Evolutionary conservation across 306 rosid genomes (phyloP), one percentile per base, ranked within the genome.

Genomic region (Lathyrus aphaca): DNA sequence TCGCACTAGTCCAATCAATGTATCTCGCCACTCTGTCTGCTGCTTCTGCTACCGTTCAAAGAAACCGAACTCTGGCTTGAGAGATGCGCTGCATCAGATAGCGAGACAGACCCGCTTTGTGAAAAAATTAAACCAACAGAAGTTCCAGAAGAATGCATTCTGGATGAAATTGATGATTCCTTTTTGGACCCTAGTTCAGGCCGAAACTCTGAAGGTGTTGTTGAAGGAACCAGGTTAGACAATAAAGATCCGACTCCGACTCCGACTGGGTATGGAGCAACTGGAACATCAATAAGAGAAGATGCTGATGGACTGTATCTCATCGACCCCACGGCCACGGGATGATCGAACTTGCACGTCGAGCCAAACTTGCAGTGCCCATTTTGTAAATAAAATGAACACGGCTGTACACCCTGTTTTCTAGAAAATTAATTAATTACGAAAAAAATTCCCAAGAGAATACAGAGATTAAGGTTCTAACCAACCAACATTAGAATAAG

Each of bases 311-410:
- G 86, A 74, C 79, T 90, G 81, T 71, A 85, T 65, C 87, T 83
- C 82, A 89, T 60, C 10, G 83, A 35, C 66, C 87, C 96, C 69
- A 82, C n/a, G 58, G 97, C 96, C 69, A 83, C 16, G 55, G 97
- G 96, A 85, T 91, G 97, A 77, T 91, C 96, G 42, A 87, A 91
- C 79, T 91, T 91, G 83, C 97, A 91, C 1, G 88, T 75, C 5
- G 93, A 74, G 71, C 97, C 96, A 54, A 91, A 89, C 69, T 89
- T 91, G 91, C 97, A 91, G 64, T 82, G 82, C 64, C 93, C 82
- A 42, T 74, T 77, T 77, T 77, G 82, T 73, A 82, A 58, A 45
- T 82, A 82, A 77, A 82, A 82, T 37, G 80, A 77, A 74, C 85
- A 82, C 64, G 82, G 77, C 66, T 82, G 85, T 54, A 82, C 68